Percentiles rank a stretch among this genome's conserved stretches.
These are phyloP conservation scores for Backusella tarrabulga DNA, from an alignment of 192 early-diverging fungal species.

Conservation along the genomic window DNA sequence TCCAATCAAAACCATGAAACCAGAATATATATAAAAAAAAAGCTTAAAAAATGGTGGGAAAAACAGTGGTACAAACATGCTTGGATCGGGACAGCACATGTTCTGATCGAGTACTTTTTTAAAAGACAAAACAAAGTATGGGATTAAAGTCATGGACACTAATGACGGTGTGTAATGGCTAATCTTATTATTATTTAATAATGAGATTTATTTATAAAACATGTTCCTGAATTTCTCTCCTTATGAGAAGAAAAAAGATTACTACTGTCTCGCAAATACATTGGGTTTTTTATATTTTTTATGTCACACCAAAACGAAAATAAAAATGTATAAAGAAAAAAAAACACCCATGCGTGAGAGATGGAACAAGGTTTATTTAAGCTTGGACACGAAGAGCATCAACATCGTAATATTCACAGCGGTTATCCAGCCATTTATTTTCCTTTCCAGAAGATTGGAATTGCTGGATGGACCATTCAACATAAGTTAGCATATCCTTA, in stretches of 20 bases:
- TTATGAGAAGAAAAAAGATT: neutral
- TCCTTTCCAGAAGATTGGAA: neutral
- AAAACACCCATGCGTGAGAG: neutral
- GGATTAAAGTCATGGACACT: neutral
- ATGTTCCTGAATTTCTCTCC: neutral
- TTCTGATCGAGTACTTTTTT: neutral
- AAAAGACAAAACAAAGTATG: neutral
- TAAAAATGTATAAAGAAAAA: neutral
- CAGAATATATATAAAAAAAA: neutral
- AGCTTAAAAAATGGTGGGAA: neutral
- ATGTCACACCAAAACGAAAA: neutral
- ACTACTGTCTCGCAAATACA: neutral
- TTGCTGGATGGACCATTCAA: neutral
- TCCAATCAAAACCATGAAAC: neutral
- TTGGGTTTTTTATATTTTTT: neutral
- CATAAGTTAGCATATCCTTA: neutral
- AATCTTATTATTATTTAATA: neutral
- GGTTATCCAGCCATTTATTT: neutral
- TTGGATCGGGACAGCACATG: neutral
- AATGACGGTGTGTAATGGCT: too few relatives aligned
- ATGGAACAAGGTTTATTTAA: neutral
- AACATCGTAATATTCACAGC: slow-evolving; percentile 9
- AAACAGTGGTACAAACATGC: neutral
- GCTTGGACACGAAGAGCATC: neutral
- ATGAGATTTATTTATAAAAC: neutral